Evolutionary conservation across 2,329 filamentous ascomycete species (phyloP).

Genomic region (Eutypella sp.): DNA sequence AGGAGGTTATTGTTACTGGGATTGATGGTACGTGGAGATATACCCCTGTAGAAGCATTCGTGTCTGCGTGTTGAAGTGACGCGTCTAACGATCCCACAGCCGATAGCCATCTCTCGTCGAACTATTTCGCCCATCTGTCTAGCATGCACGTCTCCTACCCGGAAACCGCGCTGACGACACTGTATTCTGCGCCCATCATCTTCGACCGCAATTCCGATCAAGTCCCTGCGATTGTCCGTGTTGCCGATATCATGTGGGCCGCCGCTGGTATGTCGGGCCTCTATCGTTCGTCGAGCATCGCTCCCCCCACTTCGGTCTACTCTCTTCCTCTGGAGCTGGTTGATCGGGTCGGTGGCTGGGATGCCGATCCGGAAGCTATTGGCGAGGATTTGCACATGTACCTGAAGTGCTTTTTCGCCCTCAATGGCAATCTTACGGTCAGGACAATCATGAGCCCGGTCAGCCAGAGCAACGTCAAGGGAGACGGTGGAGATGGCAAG

Average conservation of each 20-base stretch:
- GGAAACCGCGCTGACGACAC: constrained; percentile 55
- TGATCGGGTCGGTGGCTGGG: constrained; percentile 68
- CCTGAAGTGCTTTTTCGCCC: constrained; percentile 70
- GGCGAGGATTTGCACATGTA: constrained; percentile 76
- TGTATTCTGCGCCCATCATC: constrained; percentile 67
- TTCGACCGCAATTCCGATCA: constrained; percentile 69
- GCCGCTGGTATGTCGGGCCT: constrained; percentile 66
- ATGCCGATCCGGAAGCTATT: constrained; percentile 64
- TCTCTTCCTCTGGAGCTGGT: constrained; percentile 63
- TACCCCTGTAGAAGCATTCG: background rate
- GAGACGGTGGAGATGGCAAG: constrained; percentile 48
- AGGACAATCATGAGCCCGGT: constrained; percentile 63
- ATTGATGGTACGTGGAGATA: constrained; percentile 59
- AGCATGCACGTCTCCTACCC: constrained; percentile 57
- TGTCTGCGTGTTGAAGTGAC: too few relatives aligned
- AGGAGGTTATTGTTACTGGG: constrained; percentile 63
- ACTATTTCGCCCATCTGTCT: constrained; percentile 62
- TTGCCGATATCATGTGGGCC: constrained; percentile 68
- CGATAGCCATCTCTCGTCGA: constrained; percentile 64
- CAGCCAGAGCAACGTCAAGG: constrained; percentile 68
- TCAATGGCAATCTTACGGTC: constrained; percentile 63
- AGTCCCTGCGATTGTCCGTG: constrained; percentile 63
- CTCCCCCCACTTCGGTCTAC: constrained; percentile 70
- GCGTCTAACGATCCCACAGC: constrained; percentile 38
- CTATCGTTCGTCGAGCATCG: constrained; percentile 57